Conservation (phyloP, 805 yeast genomes). For the Candida dendrica region DNA sequence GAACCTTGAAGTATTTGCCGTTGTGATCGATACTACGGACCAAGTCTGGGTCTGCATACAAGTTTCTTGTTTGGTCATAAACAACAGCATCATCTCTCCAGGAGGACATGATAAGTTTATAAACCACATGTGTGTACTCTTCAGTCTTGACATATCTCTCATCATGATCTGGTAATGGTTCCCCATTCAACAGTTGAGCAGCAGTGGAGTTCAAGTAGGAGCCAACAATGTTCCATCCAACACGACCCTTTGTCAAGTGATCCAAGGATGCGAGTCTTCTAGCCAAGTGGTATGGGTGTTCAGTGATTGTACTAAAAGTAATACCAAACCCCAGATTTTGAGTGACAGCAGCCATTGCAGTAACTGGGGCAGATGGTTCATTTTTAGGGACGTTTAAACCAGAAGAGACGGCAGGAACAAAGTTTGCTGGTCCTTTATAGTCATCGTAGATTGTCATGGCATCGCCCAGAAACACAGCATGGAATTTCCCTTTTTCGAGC, state of each 20-base stretch:
- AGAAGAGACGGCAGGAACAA: constrained; percentile 3
- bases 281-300: constrained; percentile 32
- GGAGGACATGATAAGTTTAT: constrained; percentile 29
- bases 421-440: constrained; percentile 17
- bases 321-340: constrained; percentile 29
- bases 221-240: constrained; percentile 38
- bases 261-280: constrained; percentile 34
- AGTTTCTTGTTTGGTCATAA: constrained; percentile 16
- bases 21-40: constrained; percentile 29
- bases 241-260: constrained; percentile 32
- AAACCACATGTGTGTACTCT: constrained; percentile 31
- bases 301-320: constrained; percentile 34
- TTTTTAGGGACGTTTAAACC: constrained; percentile 26
- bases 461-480: constrained; percentile 29
- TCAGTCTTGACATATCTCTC: constrained; percentile 32
- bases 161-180: constrained; percentile 28
- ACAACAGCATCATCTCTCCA: constrained; percentile 32
- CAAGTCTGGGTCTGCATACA: constrained; percentile 27
- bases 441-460: constrained; percentile 30
- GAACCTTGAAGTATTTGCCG: constrained; percentile 31
- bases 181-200: constrained; percentile 26
- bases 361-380: constrained; percentile 28
- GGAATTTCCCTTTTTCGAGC: constrained; percentile 28
- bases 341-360: constrained; percentile 32
- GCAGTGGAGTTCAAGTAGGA: constrained; percentile 34